A percentile compares a stretch with the other conserved stretches of the same genome.
Conservation (phyloP, 805 yeast species). For the Metschnikowia dekortorum region DNA sequence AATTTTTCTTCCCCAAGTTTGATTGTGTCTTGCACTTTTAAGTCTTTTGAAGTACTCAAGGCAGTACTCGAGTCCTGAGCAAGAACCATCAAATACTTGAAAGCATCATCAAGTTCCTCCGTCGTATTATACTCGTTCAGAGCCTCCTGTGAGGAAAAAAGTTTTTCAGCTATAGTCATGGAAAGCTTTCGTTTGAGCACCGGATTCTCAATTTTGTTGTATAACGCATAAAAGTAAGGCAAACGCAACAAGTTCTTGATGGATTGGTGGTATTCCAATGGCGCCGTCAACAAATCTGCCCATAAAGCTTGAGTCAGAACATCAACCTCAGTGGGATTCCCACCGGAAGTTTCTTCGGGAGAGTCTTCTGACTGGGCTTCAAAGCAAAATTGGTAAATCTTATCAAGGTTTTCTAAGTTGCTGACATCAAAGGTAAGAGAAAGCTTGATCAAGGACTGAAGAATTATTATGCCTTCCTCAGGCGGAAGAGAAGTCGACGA, state of each 20-base stretch:
- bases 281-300: slow-evolving; percentile 44
- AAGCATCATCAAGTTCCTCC: slow-evolving; percentile 55
- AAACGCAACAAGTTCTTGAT: slow-evolving; percentile 41
- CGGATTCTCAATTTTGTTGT: slow-evolving; percentile 45
- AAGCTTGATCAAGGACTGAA: slow-evolving; percentile 62
- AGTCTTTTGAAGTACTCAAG: slow-evolving; percentile 32
- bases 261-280: slow-evolving; percentile 41
- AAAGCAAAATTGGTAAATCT: slow-evolving; percentile 54
- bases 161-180: slow-evolving; percentile 53
- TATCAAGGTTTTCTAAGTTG: slow-evolving; percentile 55
- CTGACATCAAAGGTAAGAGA: slow-evolving; percentile 65
- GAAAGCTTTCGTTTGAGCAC: slow-evolving; percentile 56
- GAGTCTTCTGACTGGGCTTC: slow-evolving; percentile 23
- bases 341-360: slow-evolving; percentile 7
- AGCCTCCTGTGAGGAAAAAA: slow-evolving; percentile 39
- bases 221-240: slow-evolving; percentile 50
- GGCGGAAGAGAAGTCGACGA: slow-evolving; percentile 61
- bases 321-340: slow-evolving; percentile 12
- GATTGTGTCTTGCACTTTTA: slow-evolving; percentile 37
- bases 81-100: slow-evolving; percentile 54
- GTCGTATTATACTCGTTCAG: slow-evolving; percentile 23
- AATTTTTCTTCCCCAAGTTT: slow-evolving; percentile 25
- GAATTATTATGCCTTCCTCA: slow-evolving; percentile 59
- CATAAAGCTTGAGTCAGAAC: slow-evolving; percentile 31
- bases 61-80: slow-evolving; percentile 36